Conservation (phyloP, 2,329 filamentous ascomycete genomes). For the Scedosporium dehoogii region DNA sequence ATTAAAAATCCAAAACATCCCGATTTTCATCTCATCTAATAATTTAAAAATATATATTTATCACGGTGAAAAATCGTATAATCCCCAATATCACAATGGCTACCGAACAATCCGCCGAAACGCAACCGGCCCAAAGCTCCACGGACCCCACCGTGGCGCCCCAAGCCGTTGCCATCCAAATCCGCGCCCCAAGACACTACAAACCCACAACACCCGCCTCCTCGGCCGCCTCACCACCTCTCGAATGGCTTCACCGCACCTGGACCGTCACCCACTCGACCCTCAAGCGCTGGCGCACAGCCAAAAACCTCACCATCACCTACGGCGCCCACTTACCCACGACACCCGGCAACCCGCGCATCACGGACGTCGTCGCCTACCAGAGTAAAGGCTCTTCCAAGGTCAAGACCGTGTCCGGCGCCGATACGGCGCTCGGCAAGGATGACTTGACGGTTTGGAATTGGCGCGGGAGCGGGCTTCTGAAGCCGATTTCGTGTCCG, state of each 20-base stretch:
- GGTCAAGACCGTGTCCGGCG: conserved; percentile 52
- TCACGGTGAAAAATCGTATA: not conserved
- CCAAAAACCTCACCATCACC: conserved; percentile 71
- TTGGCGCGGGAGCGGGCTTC: conserved; percentile 69
- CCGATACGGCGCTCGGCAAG: conserved; percentile 41
- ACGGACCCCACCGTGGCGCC: not conserved
- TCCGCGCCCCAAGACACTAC: conserved; percentile 5
- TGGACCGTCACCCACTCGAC: conserved; percentile 71
- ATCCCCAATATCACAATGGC: not conserved
- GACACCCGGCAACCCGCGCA: conserved; percentile 29
- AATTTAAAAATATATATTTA: not conserved
- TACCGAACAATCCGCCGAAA: not conserved
- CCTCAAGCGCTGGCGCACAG: conserved; percentile 69
- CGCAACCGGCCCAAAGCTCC: not conserved
- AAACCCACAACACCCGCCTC: not conserved
- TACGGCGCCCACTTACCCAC: conserved; percentile 47
- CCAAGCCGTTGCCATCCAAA: not conserved
- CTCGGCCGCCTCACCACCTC: conserved; percentile 28
- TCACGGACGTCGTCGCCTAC: conserved; percentile 68
- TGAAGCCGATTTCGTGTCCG: conserved; percentile 61
- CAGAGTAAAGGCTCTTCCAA: conserved; percentile 39
- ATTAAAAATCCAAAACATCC: not conserved
- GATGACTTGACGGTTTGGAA: conserved; percentile 43
- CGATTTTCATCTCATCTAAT: not conserved
- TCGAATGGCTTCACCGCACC: conserved; percentile 53